Base-by-base conservation (phyloP, 2,329 filamentous ascomycete species). In the Diaporthe australafricana region DNA sequence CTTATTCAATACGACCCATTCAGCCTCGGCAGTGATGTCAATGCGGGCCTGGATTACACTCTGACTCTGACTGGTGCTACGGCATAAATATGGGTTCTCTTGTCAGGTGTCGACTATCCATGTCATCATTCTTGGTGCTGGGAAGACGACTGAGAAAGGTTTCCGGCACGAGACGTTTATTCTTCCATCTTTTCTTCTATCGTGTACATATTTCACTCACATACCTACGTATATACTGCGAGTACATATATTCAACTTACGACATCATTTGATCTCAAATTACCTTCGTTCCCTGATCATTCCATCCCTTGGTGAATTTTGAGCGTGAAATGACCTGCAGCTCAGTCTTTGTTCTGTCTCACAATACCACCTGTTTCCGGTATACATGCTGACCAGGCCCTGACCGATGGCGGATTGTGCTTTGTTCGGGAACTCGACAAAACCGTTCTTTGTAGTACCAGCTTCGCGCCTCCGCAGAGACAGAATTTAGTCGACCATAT, bases 1-100 rank as follows among this genome's bases (percentile, higher is more conserved):
- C 45, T 65, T 3, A 50, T 65, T 6, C 45, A 65, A 50, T 65
- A 65, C 8, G 60, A 65, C 30, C 60, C 60, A 20, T 65, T 65
- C 30, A 65, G 22, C 30, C 35, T 65, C 30, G 60, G 60, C 1
- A 50, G 60, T n/a, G 60, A 50, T 38, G 60, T 65, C 3, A 50
- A 65, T 8, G 30, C 45, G 12, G 60, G 60, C n/a, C 2, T 65
- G 45, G 60, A 65, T n/a, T 65, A 65, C 30, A 65, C 42, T 4
- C 42, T 50, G 12, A 50, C 45, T 35, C 45, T 65, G 14, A 65
- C 60, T 17, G 60, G 60, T 50, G 60, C 60, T 20, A 65, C 60
- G 30, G 60, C 45, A 27, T 65, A 65, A n/a, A 2, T 2, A 2
- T 38, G 32, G 16, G 9, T 20, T 35, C 12, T 27, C 8, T 17